Percentiles rank a stretch among this genome's conserved stretches.
These are phyloP conservation scores for Apiotrichum mycotoxinovorans DNA, from an alignment of 1,284 basidiomycete genomes.

Conservation along the genomic window DNA sequence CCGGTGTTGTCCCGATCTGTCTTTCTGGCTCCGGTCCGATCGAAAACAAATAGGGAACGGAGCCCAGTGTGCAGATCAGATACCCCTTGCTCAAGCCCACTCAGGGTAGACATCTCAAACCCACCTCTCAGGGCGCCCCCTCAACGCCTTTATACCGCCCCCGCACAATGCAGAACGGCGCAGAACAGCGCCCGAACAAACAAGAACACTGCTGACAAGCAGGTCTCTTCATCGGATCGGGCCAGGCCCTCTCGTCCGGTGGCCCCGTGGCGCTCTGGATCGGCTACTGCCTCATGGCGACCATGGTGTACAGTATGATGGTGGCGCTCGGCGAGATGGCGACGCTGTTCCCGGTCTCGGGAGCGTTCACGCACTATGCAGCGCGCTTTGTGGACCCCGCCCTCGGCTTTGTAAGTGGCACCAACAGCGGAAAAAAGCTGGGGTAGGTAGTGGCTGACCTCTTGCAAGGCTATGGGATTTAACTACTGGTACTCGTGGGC, in stretches of 20 bases:
- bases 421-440: too few species aligned
- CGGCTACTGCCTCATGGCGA: constrained; percentile 46
- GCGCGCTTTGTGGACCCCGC: constrained; percentile 56
- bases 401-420: constrained; percentile 47
- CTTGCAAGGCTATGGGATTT: constrained; percentile 16
- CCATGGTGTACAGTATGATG: constrained; percentile 49
- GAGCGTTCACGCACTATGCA: constrained; percentile 47
- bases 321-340: constrained; percentile 52
- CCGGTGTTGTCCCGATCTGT: too few species aligned
- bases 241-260: constrained; percentile 50
- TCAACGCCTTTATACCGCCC: too few species aligned
- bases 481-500: constrained; percentile 44
- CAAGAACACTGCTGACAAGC: constrained; percentile 7
- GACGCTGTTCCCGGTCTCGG: constrained; percentile 45
- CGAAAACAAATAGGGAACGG: too few species aligned
- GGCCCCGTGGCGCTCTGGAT: constrained; percentile 53
- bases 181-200: too few species aligned
- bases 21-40: too few species aligned
- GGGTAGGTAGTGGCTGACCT: too few species aligned
- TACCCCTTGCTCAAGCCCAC: too few species aligned
- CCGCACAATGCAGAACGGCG: too few species aligned
- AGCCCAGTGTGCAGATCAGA: too few species aligned
- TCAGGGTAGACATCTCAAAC: too few species aligned
- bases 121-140: too few species aligned
- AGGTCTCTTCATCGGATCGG: constrained; percentile 55